Evolutionary conservation across 495 filamentous ascomycete species (phyloP), one percentile per base, ranked within the genome.

Genomic region (Apodospora peruviana): DNA sequence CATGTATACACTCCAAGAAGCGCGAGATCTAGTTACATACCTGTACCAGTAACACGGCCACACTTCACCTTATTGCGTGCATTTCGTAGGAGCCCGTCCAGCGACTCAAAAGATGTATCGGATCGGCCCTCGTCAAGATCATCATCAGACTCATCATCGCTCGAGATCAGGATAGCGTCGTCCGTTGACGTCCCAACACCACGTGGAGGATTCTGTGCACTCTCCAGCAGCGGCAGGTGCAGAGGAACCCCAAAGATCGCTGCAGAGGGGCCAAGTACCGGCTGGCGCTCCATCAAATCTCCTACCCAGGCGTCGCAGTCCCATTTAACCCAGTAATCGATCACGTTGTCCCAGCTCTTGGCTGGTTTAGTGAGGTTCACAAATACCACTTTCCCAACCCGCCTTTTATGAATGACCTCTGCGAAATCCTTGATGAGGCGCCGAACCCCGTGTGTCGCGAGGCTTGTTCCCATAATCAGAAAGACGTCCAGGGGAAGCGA

Each of bases 11-110:
- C 46, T 23, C 46, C 45, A 8, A 56, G 43, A 17, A 22, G 53
- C 53, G 29, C 44, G 57, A 56, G 39, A 59, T 42, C 29, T 38
- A 53, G 52, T 52, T 45, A 58, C 43, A 53, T 48, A 55, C 52
- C 55, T 54, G 42, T 52, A 59, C 32, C 29, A 42, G 46, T 35
- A 52, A 52, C 38, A 53, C 52, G 20, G 45, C 54, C 21, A 25
- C 49, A 37, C 45, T 57, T 34, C 44, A 47, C 49, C 35, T 42
- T 46, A 32, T 52, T 46, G 36, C 47, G 39, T 14, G 41, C 22
- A 45, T 22, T 35, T 51, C n/a, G 21, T 23, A 49, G 34, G 51
- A 52, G 54, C 54, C 34, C 29, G 41, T 43, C 37, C 45, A 50
- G 49, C 48, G 54, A 47, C 49, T n/a, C 20, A 38, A 57, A 57